These are phyloP conservation scores for Fermentozyma sake DNA, from an alignment of 1,139 yeast genomes.

Conservation along the genomic window DNA sequence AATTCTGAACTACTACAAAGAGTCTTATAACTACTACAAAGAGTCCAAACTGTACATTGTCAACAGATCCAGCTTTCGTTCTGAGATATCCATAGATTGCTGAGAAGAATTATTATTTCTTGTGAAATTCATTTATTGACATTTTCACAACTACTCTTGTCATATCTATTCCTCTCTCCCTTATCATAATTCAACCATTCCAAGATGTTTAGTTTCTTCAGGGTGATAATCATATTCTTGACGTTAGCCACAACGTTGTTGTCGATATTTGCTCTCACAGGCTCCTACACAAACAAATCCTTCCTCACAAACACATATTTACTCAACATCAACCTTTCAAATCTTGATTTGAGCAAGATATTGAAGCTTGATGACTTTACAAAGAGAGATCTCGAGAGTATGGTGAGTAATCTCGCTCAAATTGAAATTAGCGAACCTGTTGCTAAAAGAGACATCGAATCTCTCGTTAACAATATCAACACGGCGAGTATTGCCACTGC, in stretches of 20 bases:
- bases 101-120: too few relatives aligned
- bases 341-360: conserved; percentile 30
- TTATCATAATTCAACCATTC: too few relatives aligned
- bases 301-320: conserved; percentile 36
- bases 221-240: conserved; percentile 31
- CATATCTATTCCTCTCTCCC: too few relatives aligned
- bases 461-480: not conserved
- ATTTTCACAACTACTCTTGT: too few relatives aligned
- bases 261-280: conserved; percentile 38
- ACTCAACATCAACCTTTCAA: conserved; percentile 33
- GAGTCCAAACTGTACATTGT: too few relatives aligned
- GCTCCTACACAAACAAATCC: conserved; percentile 33
- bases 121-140: too few relatives aligned
- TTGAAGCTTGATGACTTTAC: conserved; percentile 15
- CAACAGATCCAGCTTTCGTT: too few relatives aligned
- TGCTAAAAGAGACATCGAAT: not conserved
- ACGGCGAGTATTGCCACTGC: not conserved
- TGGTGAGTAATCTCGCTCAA: not conserved
- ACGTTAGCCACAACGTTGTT: conserved; percentile 33
- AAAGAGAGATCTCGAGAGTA: conserved; percentile 5
- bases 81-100: too few relatives aligned
- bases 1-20: too few relatives aligned
- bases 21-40: too few relatives aligned
- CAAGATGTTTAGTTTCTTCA: conserved; percentile 31
- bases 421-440: not conserved